Evolutionary conservation across 1,284 basidiomycete genomes (phyloP).

Genomic region (Ganoderma resinaceum): DNA sequence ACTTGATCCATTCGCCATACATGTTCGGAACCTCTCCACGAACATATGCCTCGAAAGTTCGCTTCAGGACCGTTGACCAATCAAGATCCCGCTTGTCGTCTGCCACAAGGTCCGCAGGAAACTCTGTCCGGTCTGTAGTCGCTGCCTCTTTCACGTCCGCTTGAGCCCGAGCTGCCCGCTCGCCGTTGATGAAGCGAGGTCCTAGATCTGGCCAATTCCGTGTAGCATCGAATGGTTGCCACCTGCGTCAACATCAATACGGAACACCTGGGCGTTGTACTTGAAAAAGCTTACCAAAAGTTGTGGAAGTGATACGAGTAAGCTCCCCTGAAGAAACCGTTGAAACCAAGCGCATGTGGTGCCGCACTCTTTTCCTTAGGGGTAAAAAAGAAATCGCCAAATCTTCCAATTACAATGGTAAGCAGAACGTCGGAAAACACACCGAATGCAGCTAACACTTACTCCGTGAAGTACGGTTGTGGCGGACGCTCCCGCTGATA

Average conservation of each 20-base stretch:
- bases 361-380: slow-evolving; percentile 58
- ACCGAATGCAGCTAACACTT: slow-evolving; percentile 33
- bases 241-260: slow-evolving; percentile 58
- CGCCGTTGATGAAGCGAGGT: slow-evolving; percentile 76
- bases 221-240: slow-evolving; percentile 89
- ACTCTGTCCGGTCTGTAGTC: slow-evolving; percentile 34
- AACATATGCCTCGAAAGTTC: slow-evolving; percentile 90
- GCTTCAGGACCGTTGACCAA: slow-evolving; percentile 90
- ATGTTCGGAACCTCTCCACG: slow-evolving; percentile 89
- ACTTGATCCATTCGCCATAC: slow-evolving; percentile 88
- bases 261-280: neutral
- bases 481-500: slow-evolving; percentile 73
- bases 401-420: slow-evolving; percentile 44
- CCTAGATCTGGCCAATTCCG: slow-evolving; percentile 95
- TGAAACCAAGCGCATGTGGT: slow-evolving; percentile 65
- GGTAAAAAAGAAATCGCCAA: slow-evolving; percentile 69
- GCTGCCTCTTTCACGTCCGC: slow-evolving; percentile 33
- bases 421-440: slow-evolving; percentile 7
- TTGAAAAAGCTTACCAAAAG: slow-evolving; percentile 24
- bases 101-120: slow-evolving; percentile 48
- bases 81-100: slow-evolving; percentile 79
- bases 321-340: slow-evolving; percentile 74
- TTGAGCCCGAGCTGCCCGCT: slow-evolving; percentile 63
- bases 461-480: slow-evolving; percentile 72
- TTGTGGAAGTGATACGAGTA: slow-evolving; percentile 76